Percentiles rank a stretch among this genome's conserved stretches.
These are phyloP conservation scores for Laetiporus sulphureus DNA, from an alignment of 1,284 basidiomycete genomes.

Conservation along the genomic window DNA sequence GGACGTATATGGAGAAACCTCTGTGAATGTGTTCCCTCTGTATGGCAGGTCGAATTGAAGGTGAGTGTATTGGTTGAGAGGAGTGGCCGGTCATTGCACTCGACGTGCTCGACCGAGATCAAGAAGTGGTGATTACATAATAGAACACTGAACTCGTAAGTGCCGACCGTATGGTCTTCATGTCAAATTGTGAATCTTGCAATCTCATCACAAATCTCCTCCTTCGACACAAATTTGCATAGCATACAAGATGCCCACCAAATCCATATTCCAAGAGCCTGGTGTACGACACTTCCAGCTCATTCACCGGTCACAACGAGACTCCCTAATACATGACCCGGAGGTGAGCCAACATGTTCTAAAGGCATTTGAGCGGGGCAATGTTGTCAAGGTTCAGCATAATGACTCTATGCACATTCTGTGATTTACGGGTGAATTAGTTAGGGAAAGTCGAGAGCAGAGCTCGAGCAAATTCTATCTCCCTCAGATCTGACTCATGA, in stretches of 20 bases:
- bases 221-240: neutral
- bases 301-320: conserved; percentile 93
- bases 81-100: too few species aligned
- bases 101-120: conserved; percentile 13
- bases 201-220: neutral
- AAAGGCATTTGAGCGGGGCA: conserved; percentile 72
- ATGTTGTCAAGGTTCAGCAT: conserved; percentile 61
- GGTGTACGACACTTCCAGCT: conserved; percentile 93
- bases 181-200: too few species aligned
- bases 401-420: too few species aligned
- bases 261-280: conserved; percentile 86
- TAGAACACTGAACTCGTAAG: too few species aligned
- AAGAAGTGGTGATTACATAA: conserved; percentile 17
- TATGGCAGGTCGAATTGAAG: too few species aligned
- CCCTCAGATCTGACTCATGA: conserved; percentile 50
- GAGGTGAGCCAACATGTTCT: conserved; percentile 88
- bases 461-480: conserved; percentile 60
- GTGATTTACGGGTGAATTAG: neutral
- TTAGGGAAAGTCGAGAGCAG: conserved; percentile 73
- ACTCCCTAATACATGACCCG: conserved; percentile 92
- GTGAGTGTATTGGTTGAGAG: too few species aligned
- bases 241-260: conserved; percentile 46
- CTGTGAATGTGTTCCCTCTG: conserved; percentile 72
- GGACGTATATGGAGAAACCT: conserved; percentile 82
- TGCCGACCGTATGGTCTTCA: too few species aligned